Evolutionary conservation across 2,329 filamentous ascomycete genomes (phyloP), one percentile per base, ranked within the genome.

Genomic region (Pseudocercospora eumusae): DNA sequence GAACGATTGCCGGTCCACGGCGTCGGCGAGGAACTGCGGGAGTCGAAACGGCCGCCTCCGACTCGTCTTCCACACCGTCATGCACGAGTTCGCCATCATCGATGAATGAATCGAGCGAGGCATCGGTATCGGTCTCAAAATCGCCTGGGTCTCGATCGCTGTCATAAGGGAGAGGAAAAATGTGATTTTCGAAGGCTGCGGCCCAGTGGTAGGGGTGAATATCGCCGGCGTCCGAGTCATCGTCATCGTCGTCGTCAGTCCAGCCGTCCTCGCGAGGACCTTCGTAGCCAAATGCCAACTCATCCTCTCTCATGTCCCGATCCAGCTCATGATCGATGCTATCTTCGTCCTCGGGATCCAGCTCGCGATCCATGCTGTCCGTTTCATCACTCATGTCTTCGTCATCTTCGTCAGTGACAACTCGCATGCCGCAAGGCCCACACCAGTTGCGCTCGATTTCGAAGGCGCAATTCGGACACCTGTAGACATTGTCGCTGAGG

Each of bases 401-500:
- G 62, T 75, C 74, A 18, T 79, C 77, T 59, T 79, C 77, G 58
- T 82, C 80, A 21, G 80, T 77, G 56, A 80, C 78, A 57, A 82
- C 84, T 55, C 83, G 81, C 61, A 79, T 65, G 7, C 77, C 77
- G 63, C 87, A 90, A 20, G 79, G 76, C 21, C 71, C 65, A 68
- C 87, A 90, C 68, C 73, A 67, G 60, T 84, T 84, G 47, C 86
- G 85, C 70, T 86, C 84, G 52, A 89, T 77, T 73, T 90, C 88
- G 81, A 83, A 84, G 8, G 80, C 75, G 73, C 88, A 90, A 2
- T 76, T 65, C 1, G 86, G 86, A 71, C 88, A 90, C 66, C 87
- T 81, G 59, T 83, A 76, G 18, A 89, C 82, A 33, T 83, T 82
- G 71, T 89, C 87, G 70, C 82, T 81, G 33, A 81, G 76, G 66